Conservation (phyloP, 352 stramenopile genomes). For the Albugo laibachii region DNA sequence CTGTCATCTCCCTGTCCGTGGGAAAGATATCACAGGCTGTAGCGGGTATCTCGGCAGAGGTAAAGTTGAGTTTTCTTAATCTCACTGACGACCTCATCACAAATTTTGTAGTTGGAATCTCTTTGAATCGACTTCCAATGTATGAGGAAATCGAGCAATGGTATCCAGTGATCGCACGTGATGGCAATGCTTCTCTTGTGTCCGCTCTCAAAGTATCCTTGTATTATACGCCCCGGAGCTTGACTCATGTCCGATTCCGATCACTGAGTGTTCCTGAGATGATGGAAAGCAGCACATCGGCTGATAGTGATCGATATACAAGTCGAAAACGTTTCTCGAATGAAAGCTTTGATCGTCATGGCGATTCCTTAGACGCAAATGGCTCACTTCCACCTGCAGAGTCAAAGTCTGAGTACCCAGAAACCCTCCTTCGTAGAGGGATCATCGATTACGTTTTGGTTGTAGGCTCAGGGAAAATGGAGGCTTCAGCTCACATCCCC, state of each 20-base stretch:
- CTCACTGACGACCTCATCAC: background rate
- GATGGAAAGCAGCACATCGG: background rate
- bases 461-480: slow-evolving; percentile 14
- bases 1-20: slow-evolving; percentile 18
- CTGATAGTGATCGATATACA: slow-evolving; percentile 1
- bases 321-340: background rate
- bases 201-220: slow-evolving; percentile 49
- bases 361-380: background rate
- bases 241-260: slow-evolving; percentile 5
- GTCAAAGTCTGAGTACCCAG: background rate
- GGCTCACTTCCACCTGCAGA: background rate
- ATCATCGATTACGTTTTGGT: slow-evolving; percentile 68
- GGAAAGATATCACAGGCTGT: slow-evolving; percentile 17
- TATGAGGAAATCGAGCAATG: slow-evolving; percentile 71
- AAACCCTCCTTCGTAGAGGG: slow-evolving; percentile 24
- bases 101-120: slow-evolving; percentile 21
- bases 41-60: slow-evolving; percentile 62
- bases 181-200: slow-evolving; percentile 19
- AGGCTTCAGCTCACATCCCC: background rate
- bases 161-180: slow-evolving; percentile 46
- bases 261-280: background rate
- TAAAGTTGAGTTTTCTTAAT: slow-evolving; percentile 4
- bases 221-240: slow-evolving; percentile 16
- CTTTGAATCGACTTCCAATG: slow-evolving; percentile 37
- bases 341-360: background rate